Base-by-base conservation (phyloP, 2,329 filamentous ascomycete species). In the Alternaria sp. region DNA sequence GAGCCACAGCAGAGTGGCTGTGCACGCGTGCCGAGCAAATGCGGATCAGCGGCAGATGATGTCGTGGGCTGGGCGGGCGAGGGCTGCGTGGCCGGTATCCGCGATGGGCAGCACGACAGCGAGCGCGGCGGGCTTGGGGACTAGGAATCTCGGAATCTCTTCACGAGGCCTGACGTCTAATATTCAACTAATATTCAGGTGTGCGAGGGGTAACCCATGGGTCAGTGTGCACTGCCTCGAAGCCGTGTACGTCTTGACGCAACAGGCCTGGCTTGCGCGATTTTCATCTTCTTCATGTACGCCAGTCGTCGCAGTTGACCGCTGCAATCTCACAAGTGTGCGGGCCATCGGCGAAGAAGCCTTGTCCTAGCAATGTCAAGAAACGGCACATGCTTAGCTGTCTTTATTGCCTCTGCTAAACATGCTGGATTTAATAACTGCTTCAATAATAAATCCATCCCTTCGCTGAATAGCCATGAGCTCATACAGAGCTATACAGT, bases 211-310 rank as follows among this genome's bases (percentile, higher is more conserved):
- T 51, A 44, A 50, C 18, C 59, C 59, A 58, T 58, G 59, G 59
- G 50, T 45, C 23, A 53, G 50, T 20, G 47, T 63, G 61, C 61
- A 63, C 61, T 55, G 61, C 61, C 61, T 59, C 50, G 56, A 41
- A 57, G 30, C 46, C 21, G 51, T 60, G 56, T 63, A 60, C 56
- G 50, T 53, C 57, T 63, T 63, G 50, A 57, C 60, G 57, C 44
- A 63, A 60, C 44, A 51, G 61, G 61, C 30, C 61, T 63, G 61
- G 61, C 61, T 63, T 63, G 61, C 56, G 61, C 20, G 50, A 63
- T 63, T 63, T 63, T 63, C 57, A 43, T 59, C 50, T 49, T 51
- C 53, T 44, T 33, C 54, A 60, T 60, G 56, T 63, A 63, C 61
- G 57, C 61, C 61, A 63, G 60, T 58, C 47, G 41, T 61, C 50